Base-by-base conservation (phyloP, 179 eudicot genomes). In the Kewa caespitosa region DNA sequence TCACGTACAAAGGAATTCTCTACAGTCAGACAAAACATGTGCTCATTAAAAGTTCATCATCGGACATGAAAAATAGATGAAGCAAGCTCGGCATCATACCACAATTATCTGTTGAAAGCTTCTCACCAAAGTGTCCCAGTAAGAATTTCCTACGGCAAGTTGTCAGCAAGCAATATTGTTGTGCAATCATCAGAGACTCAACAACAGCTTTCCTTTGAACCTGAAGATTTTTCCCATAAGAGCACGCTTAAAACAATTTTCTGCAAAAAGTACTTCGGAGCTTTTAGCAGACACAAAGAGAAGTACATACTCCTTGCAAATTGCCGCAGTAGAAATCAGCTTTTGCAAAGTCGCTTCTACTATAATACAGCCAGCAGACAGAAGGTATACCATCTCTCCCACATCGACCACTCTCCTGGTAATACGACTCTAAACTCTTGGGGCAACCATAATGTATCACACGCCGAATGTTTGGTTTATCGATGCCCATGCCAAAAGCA, bases 401-500 rank as follows among this genome's bases (percentile, higher is more conserved):
- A 86, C 96, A 91, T 72, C 98, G 87, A 41, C 98, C 98, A 78
- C 96, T 93, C 87, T 93, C 98, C 86, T 93, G 98, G 81, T 91
- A 93, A 84, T 93, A 93, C 55, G 94, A 85, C 72, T 93, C 98
- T 72, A 93, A 72, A 80, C 98, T 93, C 84, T 93, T 93, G 36
- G 98, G 94, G 80, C 96, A 93, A 66, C 94, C 97, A 79, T 93
- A 91, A 81, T 93, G 97, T 76, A 91, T 90, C 79, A 91, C 98
- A 74, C 82, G 82, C 59, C 98, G 85, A 65, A 93, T 86, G 81
- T 93, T 78, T 71, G 98, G 92, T 80, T 93, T 93, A 85, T 93
- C 98, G 73, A 93, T 93, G 59, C 98, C 98, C 98, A 93, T 93
- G 76, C 98, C 98, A 87, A 93, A 93, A 77, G 98, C 98, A 83